Base-by-base conservation (phyloP, 1,284 basidiomycete genomes). In the Hymenochaete sp. region DNA sequence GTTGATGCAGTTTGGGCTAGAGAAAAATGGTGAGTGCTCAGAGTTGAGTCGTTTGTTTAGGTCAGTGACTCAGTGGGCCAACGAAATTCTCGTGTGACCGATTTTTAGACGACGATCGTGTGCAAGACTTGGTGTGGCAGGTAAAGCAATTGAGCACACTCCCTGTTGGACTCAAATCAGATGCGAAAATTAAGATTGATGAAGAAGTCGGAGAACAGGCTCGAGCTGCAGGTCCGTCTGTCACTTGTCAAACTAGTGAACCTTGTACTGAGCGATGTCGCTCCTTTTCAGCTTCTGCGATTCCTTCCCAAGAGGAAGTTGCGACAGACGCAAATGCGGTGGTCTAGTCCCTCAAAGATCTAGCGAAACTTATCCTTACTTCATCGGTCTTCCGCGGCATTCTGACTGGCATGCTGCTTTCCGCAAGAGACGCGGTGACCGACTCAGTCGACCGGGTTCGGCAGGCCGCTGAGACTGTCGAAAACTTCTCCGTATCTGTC, bases 21-120 rank as follows among this genome's bases (percentile, higher is more conserved):
- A 74, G 53, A 74, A 74, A 54, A 76, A 75, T 49, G 61, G 73
- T 73, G 47, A 39, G 65, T 42, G 6, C n/a, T 8, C 22, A 31
- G 3, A 19, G 19, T 28, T n/a, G 22, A 3, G 2, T 31, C 14
- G 27, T 8, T n/a, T 27, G 36, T 26, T 26, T 16, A 3, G 9
- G 35, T 35, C n/a, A n/a, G n/a, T n/a, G n/a, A n/a, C n/a, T 11
- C 8, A n/a, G 1, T 27, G 16, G 25, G 3, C 6, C 16, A 41
- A 18, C 39, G 28, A n/a, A 41, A 11, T 6, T 2, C 10, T 8
- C 8, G 39, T 18, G n/a, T n/a, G n/a, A n/a, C n/a, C n/a, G n/a
- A 31, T 1, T 32, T 27, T 25, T 48, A 74, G 72, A 62, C 44
- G 72, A 74, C 50, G 59, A 74, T 53, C 62, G 56, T 45, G 6